A percentile compares a stretch with the other conserved stretches of the same genome.
phyloP scores from a whole-genome alignment of 768 basidiomycete genomes.

The Pseudohyphozyma bogoriensis region DNA sequence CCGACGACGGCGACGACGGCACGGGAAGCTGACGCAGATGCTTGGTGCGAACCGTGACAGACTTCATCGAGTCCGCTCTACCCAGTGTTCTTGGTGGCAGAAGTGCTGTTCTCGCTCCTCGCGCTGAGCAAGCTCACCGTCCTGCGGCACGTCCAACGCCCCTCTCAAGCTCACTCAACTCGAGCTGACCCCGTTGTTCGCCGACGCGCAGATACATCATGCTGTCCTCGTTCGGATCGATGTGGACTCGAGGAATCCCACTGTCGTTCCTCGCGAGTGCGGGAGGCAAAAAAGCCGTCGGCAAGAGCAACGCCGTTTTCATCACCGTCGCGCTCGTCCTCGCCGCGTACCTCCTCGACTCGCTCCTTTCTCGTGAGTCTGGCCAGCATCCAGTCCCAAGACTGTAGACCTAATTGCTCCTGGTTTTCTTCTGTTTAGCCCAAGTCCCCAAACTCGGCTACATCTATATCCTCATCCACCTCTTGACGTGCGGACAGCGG shows the following conservation, averaged over 20 bases:
- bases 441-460: neutral
- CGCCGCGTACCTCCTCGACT: conserved; percentile 8
- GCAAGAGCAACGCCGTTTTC: conserved; percentile 18
- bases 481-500: conserved; percentile 13
- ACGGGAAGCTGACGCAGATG: neutral
- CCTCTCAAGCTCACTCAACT: too few species aligned
- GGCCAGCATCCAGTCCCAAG: too few species aligned
- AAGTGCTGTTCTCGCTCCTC: conserved; percentile 12
- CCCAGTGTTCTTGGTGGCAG: neutral
- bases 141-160: neutral
- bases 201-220: conserved; percentile 20
- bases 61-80: neutral
- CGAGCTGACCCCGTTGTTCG: neutral
- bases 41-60: neutral
- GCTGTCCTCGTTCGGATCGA: conserved; percentile 23
- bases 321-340: conserved; percentile 14
- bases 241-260: conserved; percentile 26
- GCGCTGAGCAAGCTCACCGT: conserved; percentile 6
- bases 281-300: conserved; percentile 15
- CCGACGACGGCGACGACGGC: neutral
- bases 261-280: conserved; percentile 7
- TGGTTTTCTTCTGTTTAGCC: neutral
- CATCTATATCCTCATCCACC: conserved; percentile 13
- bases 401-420: neutral
- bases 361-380: conserved; percentile 2